Evolutionary conservation across 2,329 filamentous ascomycete species (phyloP).

Genomic region (Phyllosticta citribraziliensis): DNA sequence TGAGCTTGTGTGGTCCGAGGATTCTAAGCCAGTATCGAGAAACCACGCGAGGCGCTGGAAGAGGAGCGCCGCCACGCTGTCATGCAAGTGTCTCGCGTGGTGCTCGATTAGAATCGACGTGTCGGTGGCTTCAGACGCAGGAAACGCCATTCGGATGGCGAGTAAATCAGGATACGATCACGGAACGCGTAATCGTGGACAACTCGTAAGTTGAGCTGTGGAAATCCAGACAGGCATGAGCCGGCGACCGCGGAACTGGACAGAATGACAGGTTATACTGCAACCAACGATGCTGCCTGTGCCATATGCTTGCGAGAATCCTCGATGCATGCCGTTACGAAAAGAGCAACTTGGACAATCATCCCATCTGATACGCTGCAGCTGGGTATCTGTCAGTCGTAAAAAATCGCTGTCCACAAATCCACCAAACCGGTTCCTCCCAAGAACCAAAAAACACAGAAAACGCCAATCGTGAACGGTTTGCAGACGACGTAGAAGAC

Average conservation of each 20-base stretch:
- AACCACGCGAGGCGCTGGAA: neutral
- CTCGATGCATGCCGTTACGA: neutral
- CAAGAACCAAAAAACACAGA: neutral
- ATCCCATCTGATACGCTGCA: neutral
- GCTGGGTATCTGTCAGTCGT: constrained; percentile 2
- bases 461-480: neutral
- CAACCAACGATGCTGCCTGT: neutral
- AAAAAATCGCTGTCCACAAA: neutral
- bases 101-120: neutral
- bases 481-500: neutral
- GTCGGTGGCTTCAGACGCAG: neutral
- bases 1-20: neutral
- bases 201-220: neutral
- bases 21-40: neutral
- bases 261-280: neutral
- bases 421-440: neutral
- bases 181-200: neutral
- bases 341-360: neutral
- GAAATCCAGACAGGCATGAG: neutral
- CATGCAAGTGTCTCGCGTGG: neutral
- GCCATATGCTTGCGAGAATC: neutral
- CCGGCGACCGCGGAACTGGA: neutral
- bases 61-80: neutral
- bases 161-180: neutral
- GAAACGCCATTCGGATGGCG: neutral